phyloP scores from a whole-genome alignment of 2,329 filamentous ascomycete genomes.

The Stylonectria norvegica region DNA sequence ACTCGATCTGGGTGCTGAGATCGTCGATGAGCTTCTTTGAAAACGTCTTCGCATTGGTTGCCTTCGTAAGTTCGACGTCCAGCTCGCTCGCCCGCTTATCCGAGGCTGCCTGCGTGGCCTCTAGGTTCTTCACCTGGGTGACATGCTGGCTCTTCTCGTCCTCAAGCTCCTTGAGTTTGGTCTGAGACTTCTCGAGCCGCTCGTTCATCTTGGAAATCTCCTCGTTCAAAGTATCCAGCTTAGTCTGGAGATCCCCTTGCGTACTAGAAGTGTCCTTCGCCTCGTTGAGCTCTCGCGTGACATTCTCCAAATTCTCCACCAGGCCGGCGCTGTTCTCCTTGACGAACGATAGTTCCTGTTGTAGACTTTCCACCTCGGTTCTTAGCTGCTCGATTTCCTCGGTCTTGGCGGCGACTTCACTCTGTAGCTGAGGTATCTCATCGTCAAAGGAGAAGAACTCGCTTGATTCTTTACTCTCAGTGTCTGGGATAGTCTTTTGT shows the following conservation, averaged over 20 bases:
- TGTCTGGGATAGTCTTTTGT: conserved; percentile 24
- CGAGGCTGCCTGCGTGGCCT: conserved; percentile 34
- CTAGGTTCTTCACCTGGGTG: conserved; percentile 35
- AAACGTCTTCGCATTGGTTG: conserved; percentile 36
- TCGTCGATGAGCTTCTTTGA: conserved; percentile 42
- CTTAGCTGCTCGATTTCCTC: conserved; percentile 70
- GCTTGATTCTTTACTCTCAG: conserved; percentile 30
- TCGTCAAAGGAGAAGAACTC: conserved; percentile 92
- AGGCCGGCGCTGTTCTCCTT: conserved; percentile 69
- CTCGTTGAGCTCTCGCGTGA: conserved; percentile 59
- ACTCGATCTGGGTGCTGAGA: conserved; percentile 36
- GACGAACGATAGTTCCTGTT: conserved; percentile 66
- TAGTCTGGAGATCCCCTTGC: conserved; percentile 46
- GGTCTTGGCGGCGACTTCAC: conserved; percentile 66
- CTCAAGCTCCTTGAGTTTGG: conserved; percentile 45
- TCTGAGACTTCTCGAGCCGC: conserved; percentile 42
- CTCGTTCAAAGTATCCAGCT: conserved; percentile 46
- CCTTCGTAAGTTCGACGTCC: conserved; percentile 39
- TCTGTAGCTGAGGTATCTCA: conserved; percentile 78
- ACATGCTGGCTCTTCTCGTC: conserved; percentile 31
- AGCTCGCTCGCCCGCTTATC: conserved; percentile 37
- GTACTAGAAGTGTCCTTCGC: conserved; percentile 38
- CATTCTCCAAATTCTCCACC: conserved; percentile 63
- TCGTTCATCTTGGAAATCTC: conserved; percentile 51
- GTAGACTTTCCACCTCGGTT: conserved; percentile 63